Percentiles rank a stretch among this genome's conserved stretches.
These are phyloP conservation scores for Suillus subaureus DNA, from an alignment of 768 basidiomycete genomes.

Conservation along the genomic window DNA sequence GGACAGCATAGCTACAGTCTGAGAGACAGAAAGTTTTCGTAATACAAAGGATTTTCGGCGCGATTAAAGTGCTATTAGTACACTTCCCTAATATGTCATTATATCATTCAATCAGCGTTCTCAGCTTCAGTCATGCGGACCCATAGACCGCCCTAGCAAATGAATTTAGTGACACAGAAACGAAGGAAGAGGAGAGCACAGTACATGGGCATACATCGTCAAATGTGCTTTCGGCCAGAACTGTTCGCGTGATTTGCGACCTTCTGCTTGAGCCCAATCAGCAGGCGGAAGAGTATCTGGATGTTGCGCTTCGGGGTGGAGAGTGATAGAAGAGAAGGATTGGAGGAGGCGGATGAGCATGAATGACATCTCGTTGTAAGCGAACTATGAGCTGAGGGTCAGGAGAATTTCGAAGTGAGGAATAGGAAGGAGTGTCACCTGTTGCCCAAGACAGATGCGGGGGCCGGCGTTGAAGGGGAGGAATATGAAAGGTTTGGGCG, in stretches of 20 bases:
- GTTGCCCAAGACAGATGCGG: conserved; percentile 62
- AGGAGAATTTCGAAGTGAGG: not conserved
- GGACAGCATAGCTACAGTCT: not conserved
- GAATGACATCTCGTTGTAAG: conserved; percentile 64
- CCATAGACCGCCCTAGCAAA: conserved; percentile 55
- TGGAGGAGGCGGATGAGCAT: conserved; percentile 66
- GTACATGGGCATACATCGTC: conserved; percentile 54
- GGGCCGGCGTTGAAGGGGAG: conserved; percentile 63
- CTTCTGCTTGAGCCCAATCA: conserved; percentile 46
- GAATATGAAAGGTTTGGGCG: conserved; percentile 70
- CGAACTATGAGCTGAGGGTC: conserved; percentile 41
- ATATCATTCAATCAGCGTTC: not conserved
- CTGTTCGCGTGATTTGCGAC: conserved; percentile 53
- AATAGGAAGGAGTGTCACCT: conserved; percentile 34
- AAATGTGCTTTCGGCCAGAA: conserved; percentile 55
- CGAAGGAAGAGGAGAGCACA: conserved; percentile 7
- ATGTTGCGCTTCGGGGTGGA: conserved; percentile 49
- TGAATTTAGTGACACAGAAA: conserved; percentile 4
- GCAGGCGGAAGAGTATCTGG: conserved; percentile 47
- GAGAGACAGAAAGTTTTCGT: not conserved
- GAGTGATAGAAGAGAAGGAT: conserved; percentile 49
- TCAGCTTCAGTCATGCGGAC: conserved; percentile 40
- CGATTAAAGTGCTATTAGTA: not conserved
- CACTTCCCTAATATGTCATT: not conserved
- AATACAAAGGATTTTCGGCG: not conserved